Percentiles rank a stretch among this genome's conserved stretches.
These are phyloP conservation scores for Aspergillus sp. DNA, from an alignment of 2,329 filamentous ascomycete genomes.

Conservation along the genomic window DNA sequence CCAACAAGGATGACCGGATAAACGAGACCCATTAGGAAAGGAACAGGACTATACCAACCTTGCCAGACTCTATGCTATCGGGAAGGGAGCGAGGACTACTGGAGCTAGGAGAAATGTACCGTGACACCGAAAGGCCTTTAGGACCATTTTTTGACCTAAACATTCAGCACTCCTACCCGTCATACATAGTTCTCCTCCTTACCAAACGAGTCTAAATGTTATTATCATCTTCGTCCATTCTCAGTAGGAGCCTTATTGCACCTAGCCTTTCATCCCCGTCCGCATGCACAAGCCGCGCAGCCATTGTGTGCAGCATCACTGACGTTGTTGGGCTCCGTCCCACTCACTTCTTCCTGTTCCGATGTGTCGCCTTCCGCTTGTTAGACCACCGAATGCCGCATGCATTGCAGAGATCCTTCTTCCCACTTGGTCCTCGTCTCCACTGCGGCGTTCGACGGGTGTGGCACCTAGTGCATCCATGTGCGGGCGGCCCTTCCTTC, in stretches of 20 bases:
- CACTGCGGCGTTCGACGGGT: background rate
- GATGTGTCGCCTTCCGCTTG: background rate
- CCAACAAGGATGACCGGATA: too few relatives aligned
- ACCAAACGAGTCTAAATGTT: background rate
- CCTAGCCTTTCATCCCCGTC: background rate
- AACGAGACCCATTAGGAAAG: too few relatives aligned
- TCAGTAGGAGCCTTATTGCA: background rate
- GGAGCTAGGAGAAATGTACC: background rate
- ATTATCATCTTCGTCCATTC: background rate
- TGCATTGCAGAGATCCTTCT: background rate
- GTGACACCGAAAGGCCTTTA: background rate
- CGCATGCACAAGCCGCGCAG: background rate
- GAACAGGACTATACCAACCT: background rate
- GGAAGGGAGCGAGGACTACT: background rate
- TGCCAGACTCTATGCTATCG: background rate
- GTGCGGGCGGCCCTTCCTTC: background rate
- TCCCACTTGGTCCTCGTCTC: slow-evolving; percentile 1
- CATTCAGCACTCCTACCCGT: background rate
- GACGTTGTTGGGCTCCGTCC: background rate
- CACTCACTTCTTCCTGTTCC: background rate
- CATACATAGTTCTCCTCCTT: background rate
- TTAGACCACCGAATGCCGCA: background rate
- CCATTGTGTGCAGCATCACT: background rate
- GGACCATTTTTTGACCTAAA: background rate
- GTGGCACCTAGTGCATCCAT: background rate